Evolutionary conservation across 139 green algal genomes (phyloP).

Genomic region (Chlamydomonas sp.): DNA sequence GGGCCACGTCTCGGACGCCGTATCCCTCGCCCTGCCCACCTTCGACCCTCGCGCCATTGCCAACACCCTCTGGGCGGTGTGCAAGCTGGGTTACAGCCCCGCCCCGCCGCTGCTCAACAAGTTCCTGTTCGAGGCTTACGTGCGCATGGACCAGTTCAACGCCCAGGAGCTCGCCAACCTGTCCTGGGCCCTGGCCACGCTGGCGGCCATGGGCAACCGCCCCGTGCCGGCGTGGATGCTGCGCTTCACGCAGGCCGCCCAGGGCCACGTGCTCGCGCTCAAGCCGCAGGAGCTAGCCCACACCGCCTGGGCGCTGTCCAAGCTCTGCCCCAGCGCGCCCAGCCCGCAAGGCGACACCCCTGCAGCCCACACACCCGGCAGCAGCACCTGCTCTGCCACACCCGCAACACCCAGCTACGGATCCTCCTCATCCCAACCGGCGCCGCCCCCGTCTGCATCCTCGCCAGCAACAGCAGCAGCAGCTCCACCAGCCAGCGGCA

Average conservation of each 20-base stretch:
- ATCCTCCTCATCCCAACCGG: no score
- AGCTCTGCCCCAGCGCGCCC: conserved; percentile 9
- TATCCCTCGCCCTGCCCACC: conserved; percentile 12
- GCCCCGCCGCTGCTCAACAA: conserved; percentile 30
- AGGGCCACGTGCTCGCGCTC: background rate
- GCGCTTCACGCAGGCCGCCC: background rate
- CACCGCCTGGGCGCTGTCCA: conserved; percentile 26
- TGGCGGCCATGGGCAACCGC: conserved; percentile 9
- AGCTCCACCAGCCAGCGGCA: background rate
- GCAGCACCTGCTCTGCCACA: no score
- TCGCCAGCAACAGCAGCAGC: background rate
- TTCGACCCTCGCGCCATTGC: conserved; percentile 31
- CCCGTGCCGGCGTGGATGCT: conserved; percentile 21
- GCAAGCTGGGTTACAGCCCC: conserved; percentile 46
- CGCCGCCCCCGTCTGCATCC: no score
- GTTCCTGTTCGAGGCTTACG: conserved; percentile 37
- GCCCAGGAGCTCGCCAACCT: conserved; percentile 54
- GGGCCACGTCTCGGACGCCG: conserved; percentile 23
- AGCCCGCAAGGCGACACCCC: background rate
- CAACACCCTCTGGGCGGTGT: conserved; percentile 55
- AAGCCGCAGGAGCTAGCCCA: conserved; percentile 42
- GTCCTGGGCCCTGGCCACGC: conserved; percentile 37
- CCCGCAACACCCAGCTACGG: no score
- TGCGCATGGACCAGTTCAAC: conserved; percentile 36
- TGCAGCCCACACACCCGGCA: no score